Base-by-base conservation (phyloP, 208 protist species). In the Phytomonas sp. region DNA sequence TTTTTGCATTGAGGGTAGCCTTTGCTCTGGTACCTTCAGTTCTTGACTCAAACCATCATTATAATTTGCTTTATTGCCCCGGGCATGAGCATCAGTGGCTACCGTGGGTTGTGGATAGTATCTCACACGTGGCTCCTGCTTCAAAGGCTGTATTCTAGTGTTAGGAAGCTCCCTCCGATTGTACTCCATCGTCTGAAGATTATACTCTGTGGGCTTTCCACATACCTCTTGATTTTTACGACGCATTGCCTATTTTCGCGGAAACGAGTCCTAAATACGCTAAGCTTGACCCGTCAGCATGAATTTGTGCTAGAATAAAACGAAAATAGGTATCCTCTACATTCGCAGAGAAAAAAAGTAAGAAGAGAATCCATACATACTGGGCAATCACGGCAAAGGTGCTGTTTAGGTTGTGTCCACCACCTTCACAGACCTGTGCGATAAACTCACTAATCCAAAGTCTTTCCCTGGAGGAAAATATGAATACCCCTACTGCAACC, bases 121-220 rank as follows among this genome's bases (percentile, higher is more conserved):
- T 51, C 77, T 60, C 13, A 72, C 29, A 15, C 74, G 64, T 0
- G 71, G 79, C 62, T 72, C 31, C n/a, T 68, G 62, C 53, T 43
- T 40, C 1, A 65, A 63, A 4, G 85, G 13, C 8, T 71, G 43
- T 62, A 85, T 66, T 65, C 89, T 79, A 23, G 71, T 80, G 66
- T 93, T 78, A 3, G 88, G 83, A 2, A 93, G 76, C 67, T 87
- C 76, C 34, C 68, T 77, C 85, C 88, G 91, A 70, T 93, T 73
- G 60, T 91, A 93, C 67, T 93, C 75, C 20, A 81, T 74, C 3
- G 88, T 93, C n/a, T 84, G 69, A 31, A 89, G 63, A 62, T 93
- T 86, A 74, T 93, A 93, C 65, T 90, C 84, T 11, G 84, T 93
- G 0, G 84, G 84, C 74, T 93, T 93, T 6, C 85, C 88, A 69